phyloP scores from a whole-genome alignment of 2,329 filamentous ascomycete genomes.

The Escovopsis sp. region DNA sequence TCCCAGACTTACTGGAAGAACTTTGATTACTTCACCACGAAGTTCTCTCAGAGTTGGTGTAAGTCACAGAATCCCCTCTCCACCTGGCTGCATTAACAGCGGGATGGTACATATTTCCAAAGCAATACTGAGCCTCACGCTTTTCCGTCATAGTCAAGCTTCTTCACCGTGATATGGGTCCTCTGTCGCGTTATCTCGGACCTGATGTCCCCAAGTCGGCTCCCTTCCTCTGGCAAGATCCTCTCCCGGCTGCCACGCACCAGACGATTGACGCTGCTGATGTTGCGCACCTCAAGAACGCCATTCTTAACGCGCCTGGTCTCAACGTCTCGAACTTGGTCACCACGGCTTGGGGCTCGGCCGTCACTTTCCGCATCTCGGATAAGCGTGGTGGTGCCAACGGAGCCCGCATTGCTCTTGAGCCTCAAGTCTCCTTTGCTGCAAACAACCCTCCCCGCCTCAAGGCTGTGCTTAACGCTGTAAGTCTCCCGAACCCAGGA shows the following conservation, averaged over 20 bases:
- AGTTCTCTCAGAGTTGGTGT: constrained; percentile 61
- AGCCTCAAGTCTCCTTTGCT: constrained; percentile 55
- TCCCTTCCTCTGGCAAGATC: constrained; percentile 54
- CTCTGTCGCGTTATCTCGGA: constrained; percentile 53
- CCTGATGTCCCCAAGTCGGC: constrained; percentile 56
- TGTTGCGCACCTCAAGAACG: constrained; percentile 48
- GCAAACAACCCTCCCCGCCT: constrained; percentile 58
- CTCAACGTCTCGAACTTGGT: constrained; percentile 47
- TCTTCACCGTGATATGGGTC: constrained; percentile 64
- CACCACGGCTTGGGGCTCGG: constrained; percentile 50
- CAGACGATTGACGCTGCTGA: constrained; percentile 45
- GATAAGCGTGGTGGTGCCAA: constrained; percentile 76
- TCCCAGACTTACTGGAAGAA: constrained; percentile 52
- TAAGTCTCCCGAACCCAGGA: not conserved
- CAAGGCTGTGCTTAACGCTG: constrained; percentile 38
- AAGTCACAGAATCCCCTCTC: not conserved
- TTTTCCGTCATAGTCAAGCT: constrained; percentile 37
- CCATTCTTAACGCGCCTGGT: constrained; percentile 43
- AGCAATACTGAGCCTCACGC: no score
- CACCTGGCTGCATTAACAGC: not conserved
- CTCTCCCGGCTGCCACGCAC: constrained; percentile 43
- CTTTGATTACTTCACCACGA: constrained; percentile 51
- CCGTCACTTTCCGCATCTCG: constrained; percentile 54
- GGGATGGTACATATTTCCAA: no score
- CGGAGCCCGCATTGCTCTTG: constrained; percentile 59